Base-by-base conservation (phyloP, 2,329 filamentous ascomycete species). In the Penicillium sp. region DNA sequence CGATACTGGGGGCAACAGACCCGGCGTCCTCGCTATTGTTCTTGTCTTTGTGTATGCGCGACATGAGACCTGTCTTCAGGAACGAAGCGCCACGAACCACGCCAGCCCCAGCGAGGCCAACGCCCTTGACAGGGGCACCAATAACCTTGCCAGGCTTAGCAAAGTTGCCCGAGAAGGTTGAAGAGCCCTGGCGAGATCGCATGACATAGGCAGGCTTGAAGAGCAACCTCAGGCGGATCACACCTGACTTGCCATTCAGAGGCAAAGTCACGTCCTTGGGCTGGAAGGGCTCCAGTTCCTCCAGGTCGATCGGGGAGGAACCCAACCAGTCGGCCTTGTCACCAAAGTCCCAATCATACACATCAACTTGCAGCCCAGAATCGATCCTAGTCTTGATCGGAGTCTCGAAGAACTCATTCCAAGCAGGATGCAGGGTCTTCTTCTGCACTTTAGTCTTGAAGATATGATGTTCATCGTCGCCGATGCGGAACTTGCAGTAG, bases 311-410 rank as follows among this genome's bases (percentile, higher is more conserved):
- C 4, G 73, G 70, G 0, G 87, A 76, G 43, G 76, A 78, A 30
- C 93, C 93, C n/a, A 98, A 72, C 62, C 85, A 86, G 65, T 98
- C 93, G 1, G 90, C 88, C 67, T 90, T 91, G 64, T 94, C 89
- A 33, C 87, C 91, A 72, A 97, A 94, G 64, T 98, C 93, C 80
- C 91, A 98, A 62, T 98, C 93, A 63, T 84, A 94, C 2, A 97
- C 83, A 40, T 87, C 86, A 57, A 88, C 81, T 20, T 76, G 77
- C 68, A 98, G 93, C 17, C 93, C 80, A 25, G 90, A 86, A 0
- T 78, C 88, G 11, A 89, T 95, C 43, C 93, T 79, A 10, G 89
- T 94, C 13, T 87, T 82, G 36, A 98, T 73, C 1, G 82, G 75
- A 1, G 87, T 76, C 64, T 96, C 90, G 58, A 98, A 98, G 65